phyloP scores from a whole-genome alignment of 2,329 filamentous ascomycete genomes.

The Talaromyces rugulosus region DNA sequence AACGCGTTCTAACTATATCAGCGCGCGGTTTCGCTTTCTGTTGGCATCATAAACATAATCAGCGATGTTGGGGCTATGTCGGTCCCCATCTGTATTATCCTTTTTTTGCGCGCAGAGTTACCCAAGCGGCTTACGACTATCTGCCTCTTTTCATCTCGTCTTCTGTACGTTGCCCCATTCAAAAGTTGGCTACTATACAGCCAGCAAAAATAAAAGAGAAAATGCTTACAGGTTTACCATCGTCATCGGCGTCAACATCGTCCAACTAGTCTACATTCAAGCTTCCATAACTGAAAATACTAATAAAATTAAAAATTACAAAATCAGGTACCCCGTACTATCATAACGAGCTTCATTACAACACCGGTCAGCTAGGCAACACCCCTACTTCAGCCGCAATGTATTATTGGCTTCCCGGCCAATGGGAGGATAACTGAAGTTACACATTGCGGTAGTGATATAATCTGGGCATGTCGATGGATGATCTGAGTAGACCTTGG shows the following conservation, averaged over 20 bases:
- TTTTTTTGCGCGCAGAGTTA: background rate
- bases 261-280: background rate
- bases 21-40: background rate
- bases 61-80: background rate
- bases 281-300: background rate
- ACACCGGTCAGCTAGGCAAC: too few relatives aligned
- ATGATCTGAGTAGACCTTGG: too few relatives aligned
- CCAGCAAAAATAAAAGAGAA: too few relatives aligned
- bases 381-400: too few relatives aligned
- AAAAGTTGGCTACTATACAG: background rate
- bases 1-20: background rate
- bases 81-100: too few relatives aligned
- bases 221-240: background rate
- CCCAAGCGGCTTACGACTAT: background rate
- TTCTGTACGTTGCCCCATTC: background rate
- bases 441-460: too few relatives aligned
- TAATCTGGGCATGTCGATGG: too few relatives aligned
- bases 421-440: too few relatives aligned
- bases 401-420: too few relatives aligned
- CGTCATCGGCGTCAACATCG: background rate
- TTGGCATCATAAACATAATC: background rate
- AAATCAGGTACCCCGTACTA: too few relatives aligned
- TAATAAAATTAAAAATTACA: too few relatives aligned
- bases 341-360: too few relatives aligned
- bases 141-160: background rate